These are phyloP conservation scores for Anethum foeniculum DNA, from an alignment of 140 eudicot species.

Conservation along the genomic window DNA sequence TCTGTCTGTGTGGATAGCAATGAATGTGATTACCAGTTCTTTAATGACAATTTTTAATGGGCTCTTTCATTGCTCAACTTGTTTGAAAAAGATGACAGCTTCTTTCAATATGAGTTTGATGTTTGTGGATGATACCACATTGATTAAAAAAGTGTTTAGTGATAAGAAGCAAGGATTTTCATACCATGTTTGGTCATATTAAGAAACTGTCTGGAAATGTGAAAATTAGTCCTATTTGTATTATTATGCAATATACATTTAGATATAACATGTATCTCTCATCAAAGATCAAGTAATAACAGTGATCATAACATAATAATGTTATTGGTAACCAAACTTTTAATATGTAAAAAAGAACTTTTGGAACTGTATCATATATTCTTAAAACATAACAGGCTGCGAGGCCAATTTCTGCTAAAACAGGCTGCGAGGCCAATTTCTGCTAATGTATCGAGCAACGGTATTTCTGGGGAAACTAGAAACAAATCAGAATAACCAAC, in stretches of 20 bases:
- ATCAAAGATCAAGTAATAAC: not conserved
- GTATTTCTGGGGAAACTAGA: not conserved
- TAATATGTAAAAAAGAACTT: not conserved
- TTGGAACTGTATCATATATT: not conserved
- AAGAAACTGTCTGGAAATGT: not conserved
- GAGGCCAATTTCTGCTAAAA: not conserved
- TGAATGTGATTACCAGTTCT: too few species aligned
- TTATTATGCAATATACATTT: not conserved
- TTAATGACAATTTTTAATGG: not conserved
- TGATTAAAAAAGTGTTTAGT: not conserved
- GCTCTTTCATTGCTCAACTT: not conserved
- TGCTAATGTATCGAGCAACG: not conserved
- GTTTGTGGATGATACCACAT: not conserved
- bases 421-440: not conserved
- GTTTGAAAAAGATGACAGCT: not conserved
- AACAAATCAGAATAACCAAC: not conserved
- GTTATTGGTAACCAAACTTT: not conserved
- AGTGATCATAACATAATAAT: not conserved
- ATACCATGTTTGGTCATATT: not conserved
- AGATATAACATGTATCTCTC: not conserved
- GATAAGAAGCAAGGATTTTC: not conserved
- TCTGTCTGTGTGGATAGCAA: not conserved
- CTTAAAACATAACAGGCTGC: not conserved
- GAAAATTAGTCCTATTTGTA: not conserved
- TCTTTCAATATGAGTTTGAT: not conserved